Conservation (phyloP, 2,329 filamentous ascomycete genomes). For the Ascochyta koolunga region DNA sequence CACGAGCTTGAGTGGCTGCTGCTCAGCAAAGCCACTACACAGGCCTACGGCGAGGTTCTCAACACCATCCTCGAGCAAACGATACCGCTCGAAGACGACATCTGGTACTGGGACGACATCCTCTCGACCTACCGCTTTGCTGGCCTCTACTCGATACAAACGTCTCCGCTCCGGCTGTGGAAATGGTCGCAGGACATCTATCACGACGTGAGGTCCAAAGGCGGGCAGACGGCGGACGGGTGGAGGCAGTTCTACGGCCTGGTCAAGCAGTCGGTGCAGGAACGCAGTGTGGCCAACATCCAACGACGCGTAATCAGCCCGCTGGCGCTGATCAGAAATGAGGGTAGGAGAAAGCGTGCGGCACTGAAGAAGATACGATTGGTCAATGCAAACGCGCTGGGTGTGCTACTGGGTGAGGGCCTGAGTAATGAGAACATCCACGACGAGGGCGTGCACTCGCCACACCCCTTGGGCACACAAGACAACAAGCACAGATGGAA, state of each 20-base stretch:
- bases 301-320: slow-evolving; percentile 77
- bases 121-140: slow-evolving; percentile 79
- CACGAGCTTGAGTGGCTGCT: slow-evolving; percentile 88
- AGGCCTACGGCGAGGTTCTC: slow-evolving; percentile 82
- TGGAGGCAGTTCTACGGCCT: slow-evolving; percentile 77
- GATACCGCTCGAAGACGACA: slow-evolving; percentile 80
- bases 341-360: slow-evolving; percentile 76
- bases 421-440: slow-evolving; percentile 67
- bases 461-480: slow-evolving; percentile 51
- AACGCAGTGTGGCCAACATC: slow-evolving; percentile 73
- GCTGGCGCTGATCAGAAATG: slow-evolving; percentile 73
- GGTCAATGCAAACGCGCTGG: slow-evolving; percentile 83
- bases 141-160: slow-evolving; percentile 84
- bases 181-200: slow-evolving; percentile 74
- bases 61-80: slow-evolving; percentile 81
- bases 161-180: slow-evolving; percentile 77
- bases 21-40: slow-evolving; percentile 88
- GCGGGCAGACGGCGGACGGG: slow-evolving; percentile 47
- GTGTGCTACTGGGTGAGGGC: slow-evolving; percentile 85
- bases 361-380: slow-evolving; percentile 74
- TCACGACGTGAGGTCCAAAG: slow-evolving; percentile 59
- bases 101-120: slow-evolving; percentile 95
- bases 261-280: slow-evolving; percentile 75
- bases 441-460: slow-evolving; percentile 59
- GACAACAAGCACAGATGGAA: slow-evolving; percentile 67